These are phyloP conservation scores for Vinca minor DNA, from an alignment of 257 asterid species.

Conservation along the genomic window DNA sequence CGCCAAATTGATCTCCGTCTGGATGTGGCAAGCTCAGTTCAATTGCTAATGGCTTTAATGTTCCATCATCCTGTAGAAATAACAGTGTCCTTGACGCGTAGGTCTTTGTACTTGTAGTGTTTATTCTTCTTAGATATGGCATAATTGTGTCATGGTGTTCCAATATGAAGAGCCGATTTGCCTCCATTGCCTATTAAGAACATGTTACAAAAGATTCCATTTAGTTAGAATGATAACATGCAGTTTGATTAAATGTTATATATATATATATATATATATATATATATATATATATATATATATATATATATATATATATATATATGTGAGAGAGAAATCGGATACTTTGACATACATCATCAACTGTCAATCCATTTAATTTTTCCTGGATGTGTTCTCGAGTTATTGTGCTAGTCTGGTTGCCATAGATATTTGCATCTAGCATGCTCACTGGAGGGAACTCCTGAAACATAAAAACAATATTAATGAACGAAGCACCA, in stretches of 20 bases:
- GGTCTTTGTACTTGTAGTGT: slow-evolving; percentile 41
- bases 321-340: not conserved
- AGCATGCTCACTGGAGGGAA: slow-evolving; percentile 64
- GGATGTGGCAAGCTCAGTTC: slow-evolving; percentile 72
- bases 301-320: too few species aligned
- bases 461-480: slow-evolving; percentile 30
- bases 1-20: slow-evolving; percentile 43
- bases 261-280: too few species aligned
- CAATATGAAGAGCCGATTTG: slow-evolving; percentile 46
- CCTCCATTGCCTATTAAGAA: slow-evolving; percentile 37
- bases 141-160: slow-evolving; percentile 58
- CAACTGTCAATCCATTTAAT: slow-evolving; percentile 42
- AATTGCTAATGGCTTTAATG: slow-evolving; percentile 65
- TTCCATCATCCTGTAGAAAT: slow-evolving; percentile 51
- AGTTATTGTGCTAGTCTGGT: slow-evolving; percentile 48
- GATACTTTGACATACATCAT: slow-evolving; percentile 31
- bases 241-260: too few species aligned
- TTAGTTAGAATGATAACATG: not conserved
- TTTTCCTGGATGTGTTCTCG: slow-evolving; percentile 36
- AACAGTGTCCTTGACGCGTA: slow-evolving; percentile 69
- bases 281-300: too few species aligned
- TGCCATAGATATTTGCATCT: slow-evolving; percentile 46
- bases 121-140: slow-evolving; percentile 62
- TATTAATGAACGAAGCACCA: not conserved
- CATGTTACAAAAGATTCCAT: not conserved